These are phyloP conservation scores for Eudorina sp. DNA, from an alignment of 139 green algal genomes.

Conservation along the genomic window DNA sequence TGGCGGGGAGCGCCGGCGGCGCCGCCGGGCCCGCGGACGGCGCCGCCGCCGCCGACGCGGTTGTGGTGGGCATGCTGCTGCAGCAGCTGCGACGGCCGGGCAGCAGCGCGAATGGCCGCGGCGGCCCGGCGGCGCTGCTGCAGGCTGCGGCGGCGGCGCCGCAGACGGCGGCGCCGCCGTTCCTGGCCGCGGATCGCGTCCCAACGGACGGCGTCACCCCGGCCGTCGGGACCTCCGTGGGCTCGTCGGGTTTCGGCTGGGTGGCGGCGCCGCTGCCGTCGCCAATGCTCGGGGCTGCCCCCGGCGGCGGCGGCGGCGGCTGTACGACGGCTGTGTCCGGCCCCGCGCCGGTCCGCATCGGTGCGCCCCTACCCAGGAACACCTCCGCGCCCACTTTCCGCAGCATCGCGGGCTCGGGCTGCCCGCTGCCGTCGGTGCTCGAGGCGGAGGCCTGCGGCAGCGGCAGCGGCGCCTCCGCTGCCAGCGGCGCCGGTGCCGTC, in stretches of 20 bases:
- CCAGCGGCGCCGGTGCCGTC: background rate
- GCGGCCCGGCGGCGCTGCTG: background rate
- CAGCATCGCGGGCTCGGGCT: too few species aligned
- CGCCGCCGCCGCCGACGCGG: background rate
- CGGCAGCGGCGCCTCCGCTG: background rate
- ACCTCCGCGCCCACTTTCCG: slow-evolving; percentile 15
- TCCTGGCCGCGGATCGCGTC: background rate
- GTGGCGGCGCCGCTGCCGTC: background rate
- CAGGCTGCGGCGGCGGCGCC: background rate
- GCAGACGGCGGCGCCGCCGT: too few species aligned
- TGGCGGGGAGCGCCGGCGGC: background rate
- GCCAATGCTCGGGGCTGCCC: background rate
- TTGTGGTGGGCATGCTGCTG: background rate
- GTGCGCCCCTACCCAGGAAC: background rate
- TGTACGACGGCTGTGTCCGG: too few species aligned
- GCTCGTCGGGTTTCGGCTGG: slow-evolving; percentile 6
- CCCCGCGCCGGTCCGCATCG: too few species aligned
- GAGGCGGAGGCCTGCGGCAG: background rate
- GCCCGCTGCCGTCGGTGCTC: slow-evolving; percentile 13
- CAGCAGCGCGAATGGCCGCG: background rate
- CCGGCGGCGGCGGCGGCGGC: background rate
- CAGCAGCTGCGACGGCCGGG: background rate
- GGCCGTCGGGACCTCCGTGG: background rate
- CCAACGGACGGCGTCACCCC: background rate
- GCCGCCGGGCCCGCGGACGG: background rate